A percentile compares a stretch with the other conserved stretches of the same genome.
Evolutionary conservation across 2,329 filamentous ascomycete genomes (phyloP).

Genomic region (Fusarium newnesense): DNA sequence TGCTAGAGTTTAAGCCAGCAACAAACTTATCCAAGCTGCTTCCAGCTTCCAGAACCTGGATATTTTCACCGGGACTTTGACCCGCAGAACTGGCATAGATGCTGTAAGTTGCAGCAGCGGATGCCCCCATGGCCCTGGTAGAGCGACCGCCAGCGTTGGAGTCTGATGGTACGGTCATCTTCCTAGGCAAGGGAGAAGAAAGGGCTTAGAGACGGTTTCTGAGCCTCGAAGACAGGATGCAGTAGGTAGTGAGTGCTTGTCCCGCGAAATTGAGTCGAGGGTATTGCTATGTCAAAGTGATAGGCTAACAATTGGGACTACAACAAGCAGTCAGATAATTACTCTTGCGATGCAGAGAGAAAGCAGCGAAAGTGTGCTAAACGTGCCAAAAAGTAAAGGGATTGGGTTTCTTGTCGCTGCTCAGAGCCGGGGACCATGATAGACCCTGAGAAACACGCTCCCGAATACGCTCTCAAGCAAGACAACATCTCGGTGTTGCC

Average conservation of each 20-base stretch:
- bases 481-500: rapidly evolving
- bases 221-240: not conserved
- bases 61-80: not conserved
- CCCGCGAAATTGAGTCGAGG: too few relatives aligned
- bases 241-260: too few relatives aligned
- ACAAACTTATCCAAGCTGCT: not conserved
- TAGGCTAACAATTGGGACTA: too few relatives aligned
- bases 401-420: too few relatives aligned
- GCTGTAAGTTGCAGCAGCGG: not conserved
- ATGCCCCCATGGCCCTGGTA: not conserved
- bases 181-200: not conserved
- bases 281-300: too few relatives aligned
- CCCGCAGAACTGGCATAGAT: not conserved
- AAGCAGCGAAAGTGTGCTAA: not conserved
- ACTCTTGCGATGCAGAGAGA: too few relatives aligned
- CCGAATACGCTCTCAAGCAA: not conserved
- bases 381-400: not conserved
- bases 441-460: not conserved
- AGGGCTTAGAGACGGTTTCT: not conserved
- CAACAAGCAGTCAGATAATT: too few relatives aligned
- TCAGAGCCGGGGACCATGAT: not conserved
- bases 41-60: not conserved
- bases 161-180: not conserved
- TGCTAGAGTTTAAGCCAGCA: not conserved
- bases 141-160: rapidly evolving